Conservation (phyloP, 176 grass and related monocot genomes). For the Bromus sterilis region DNA sequence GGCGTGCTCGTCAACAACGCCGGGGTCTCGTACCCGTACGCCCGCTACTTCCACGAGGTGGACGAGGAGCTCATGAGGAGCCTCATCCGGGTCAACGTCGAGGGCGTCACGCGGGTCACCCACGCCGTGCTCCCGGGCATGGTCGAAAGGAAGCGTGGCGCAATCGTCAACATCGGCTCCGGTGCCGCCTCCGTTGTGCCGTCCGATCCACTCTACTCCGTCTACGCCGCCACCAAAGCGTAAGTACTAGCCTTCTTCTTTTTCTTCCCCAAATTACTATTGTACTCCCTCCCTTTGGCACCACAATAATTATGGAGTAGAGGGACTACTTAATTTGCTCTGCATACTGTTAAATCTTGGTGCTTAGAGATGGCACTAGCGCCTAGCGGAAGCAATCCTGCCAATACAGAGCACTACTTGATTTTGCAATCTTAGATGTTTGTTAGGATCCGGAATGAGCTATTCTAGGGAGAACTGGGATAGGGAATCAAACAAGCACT, state of each 20-base stretch:
- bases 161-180: slow-evolving; percentile 89
- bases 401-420: neutral
- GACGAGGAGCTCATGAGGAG: slow-evolving; percentile 70
- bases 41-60: slow-evolving; percentile 96
- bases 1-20: slow-evolving; percentile 87
- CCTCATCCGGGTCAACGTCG: slow-evolving; percentile 80
- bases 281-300: too few species aligned
- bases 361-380: neutral
- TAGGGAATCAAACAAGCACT: neutral
- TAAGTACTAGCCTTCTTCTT: slow-evolving; percentile 16
- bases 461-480: neutral
- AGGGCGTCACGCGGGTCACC: slow-evolving; percentile 76
- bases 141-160: slow-evolving; percentile 85
- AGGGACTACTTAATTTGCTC: neutral
- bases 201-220: slow-evolving; percentile 81
- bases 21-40: slow-evolving; percentile 86
- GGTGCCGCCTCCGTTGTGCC: slow-evolving; percentile 65
- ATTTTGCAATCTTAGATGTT: slow-evolving; percentile 1
- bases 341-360: neutral
- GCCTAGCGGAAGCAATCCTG: neutral
- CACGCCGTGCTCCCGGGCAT: slow-evolving; percentile 71
- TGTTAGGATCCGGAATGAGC: slow-evolving; percentile 6
- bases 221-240: slow-evolving; percentile 89
- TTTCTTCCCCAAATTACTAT: neutral
- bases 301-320: too few species aligned